Percentiles rank a stretch among this genome's conserved stretches.
phyloP scores from a whole-genome alignment of 2,329 filamentous ascomycete species.

The Claviceps sp. region DNA sequence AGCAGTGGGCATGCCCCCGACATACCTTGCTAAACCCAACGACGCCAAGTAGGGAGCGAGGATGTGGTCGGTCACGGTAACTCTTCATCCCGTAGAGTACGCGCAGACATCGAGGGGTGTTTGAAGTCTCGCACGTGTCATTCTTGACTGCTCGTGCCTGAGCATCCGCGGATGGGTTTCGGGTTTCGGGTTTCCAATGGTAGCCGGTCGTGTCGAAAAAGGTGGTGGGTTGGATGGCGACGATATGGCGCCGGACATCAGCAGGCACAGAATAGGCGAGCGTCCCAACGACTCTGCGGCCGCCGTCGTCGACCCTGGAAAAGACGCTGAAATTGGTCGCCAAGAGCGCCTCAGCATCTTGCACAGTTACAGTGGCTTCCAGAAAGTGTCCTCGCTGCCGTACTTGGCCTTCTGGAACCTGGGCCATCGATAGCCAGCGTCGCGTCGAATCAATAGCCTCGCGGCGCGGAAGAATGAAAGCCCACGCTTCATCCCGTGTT shows the following conservation, averaged over 20 bases:
- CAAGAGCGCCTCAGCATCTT: constrained; percentile 30
- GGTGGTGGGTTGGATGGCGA: constrained; percentile 37
- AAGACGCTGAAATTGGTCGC: constrained; percentile 30
- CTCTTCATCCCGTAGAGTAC: constrained; percentile 29
- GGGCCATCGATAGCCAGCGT: constrained; percentile 30
- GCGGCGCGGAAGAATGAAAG: constrained; percentile 30
- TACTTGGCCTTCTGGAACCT: constrained; percentile 22
- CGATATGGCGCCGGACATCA: constrained; percentile 17
- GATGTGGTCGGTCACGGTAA: constrained; percentile 41
- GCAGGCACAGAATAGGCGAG: constrained; percentile 26
- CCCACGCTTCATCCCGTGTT: constrained; percentile 32
- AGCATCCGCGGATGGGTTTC: neutral
- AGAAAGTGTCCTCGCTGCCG: constrained; percentile 25
- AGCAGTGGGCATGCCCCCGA: too few relatives aligned
- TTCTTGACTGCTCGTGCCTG: constrained; percentile 4
- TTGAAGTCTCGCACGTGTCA: constrained; percentile 20
- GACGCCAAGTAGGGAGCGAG: constrained; percentile 52
- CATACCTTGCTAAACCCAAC: constrained; percentile 27
- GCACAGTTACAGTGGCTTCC: constrained; percentile 26
- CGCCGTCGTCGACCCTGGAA: constrained; percentile 15
- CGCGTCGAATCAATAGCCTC: constrained; percentile 26
- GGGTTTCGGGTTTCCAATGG: neutral
- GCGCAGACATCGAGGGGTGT: constrained; percentile 31
- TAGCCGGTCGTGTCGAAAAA: constrained; percentile 9
- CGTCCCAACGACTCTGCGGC: constrained; percentile 28